These are phyloP conservation scores for Scleroderma citrinum DNA, from an alignment of 768 basidiomycete species.

Conservation along the genomic window DNA sequence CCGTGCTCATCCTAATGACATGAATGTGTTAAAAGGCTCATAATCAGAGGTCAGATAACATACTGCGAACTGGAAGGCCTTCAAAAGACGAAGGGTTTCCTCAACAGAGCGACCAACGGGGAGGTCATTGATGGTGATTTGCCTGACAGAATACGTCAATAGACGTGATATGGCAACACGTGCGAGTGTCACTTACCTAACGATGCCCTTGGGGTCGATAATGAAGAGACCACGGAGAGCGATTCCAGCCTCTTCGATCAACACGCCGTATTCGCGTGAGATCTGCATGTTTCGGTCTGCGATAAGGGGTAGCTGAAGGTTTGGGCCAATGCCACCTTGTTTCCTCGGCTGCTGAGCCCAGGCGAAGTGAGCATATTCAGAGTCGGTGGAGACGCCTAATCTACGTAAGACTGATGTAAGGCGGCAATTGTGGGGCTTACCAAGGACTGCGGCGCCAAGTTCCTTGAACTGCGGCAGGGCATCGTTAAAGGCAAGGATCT, in stretches of 20 bases:
- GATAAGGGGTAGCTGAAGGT: conserved; percentile 78
- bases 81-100: conserved; percentile 84
- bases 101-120: conserved; percentile 95
- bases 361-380: conserved; percentile 80
- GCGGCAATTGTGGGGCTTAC: conserved; percentile 32
- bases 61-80: conserved; percentile 90
- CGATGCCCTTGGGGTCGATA: conserved; percentile 76
- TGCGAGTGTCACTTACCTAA: conserved; percentile 42
- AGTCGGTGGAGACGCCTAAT: conserved; percentile 80
- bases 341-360: conserved; percentile 81
- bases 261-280: conserved; percentile 80
- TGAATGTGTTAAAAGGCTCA: neutral
- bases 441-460: conserved; percentile 71
- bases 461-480: conserved; percentile 69
- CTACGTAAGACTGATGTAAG: neutral
- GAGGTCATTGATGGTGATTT: conserved; percentile 87
- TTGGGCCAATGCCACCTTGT: conserved; percentile 85
- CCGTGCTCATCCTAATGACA: conserved; percentile 69
- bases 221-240: conserved; percentile 84
- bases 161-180: neutral
- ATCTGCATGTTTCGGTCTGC: conserved; percentile 78
- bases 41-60: conserved; percentile 18
- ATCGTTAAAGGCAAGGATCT: conserved; percentile 93
- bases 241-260: conserved; percentile 84
- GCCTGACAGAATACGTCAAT: conserved; percentile 33